phyloP scores from a whole-genome alignment of 345 rosid genomes.

The Rhizophora mangle region DNA sequence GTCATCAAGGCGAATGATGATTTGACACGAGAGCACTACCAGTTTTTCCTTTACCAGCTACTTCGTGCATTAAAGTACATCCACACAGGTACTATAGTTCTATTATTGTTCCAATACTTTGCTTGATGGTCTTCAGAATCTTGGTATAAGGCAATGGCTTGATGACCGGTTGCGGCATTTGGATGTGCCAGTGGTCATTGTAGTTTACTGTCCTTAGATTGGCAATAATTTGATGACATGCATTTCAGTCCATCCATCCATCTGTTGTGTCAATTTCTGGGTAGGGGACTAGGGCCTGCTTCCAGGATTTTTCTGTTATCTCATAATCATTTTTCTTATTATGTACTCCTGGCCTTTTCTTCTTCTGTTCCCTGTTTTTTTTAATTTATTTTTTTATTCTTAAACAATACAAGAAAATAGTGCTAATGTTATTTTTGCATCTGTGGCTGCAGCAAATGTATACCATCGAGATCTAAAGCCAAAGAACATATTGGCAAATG shows the following conservation, averaged over 20 bases:
- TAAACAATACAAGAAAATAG: background rate
- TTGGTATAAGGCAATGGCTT: too few relatives aligned
- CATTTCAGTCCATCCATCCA: too few relatives aligned
- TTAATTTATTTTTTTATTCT: background rate
- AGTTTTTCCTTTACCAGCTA: conserved; percentile 88
- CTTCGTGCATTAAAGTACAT: conserved; percentile 90
- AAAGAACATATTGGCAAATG: conserved; percentile 95
- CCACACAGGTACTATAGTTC: conserved; percentile 62
- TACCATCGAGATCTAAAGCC: conserved; percentile 94
- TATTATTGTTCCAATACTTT: background rate
- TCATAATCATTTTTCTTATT: background rate
- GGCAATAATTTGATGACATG: background rate
- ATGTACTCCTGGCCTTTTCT: background rate
- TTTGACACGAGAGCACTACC: conserved; percentile 90
- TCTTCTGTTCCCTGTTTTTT: background rate
- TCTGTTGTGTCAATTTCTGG: too few relatives aligned
- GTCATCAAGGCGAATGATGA: conserved; percentile 97
- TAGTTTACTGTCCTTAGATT: background rate
- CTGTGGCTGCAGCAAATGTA: conserved; percentile 74
- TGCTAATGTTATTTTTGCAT: conserved; percentile 19
- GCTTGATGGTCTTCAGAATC: too few relatives aligned
- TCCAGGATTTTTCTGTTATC: background rate
- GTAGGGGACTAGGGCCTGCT: too few relatives aligned
- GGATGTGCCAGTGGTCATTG: too few relatives aligned
- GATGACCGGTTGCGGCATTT: too few relatives aligned